Base-by-base conservation (phyloP, 768 basidiomycete species). In the Suillus discolor region DNA sequence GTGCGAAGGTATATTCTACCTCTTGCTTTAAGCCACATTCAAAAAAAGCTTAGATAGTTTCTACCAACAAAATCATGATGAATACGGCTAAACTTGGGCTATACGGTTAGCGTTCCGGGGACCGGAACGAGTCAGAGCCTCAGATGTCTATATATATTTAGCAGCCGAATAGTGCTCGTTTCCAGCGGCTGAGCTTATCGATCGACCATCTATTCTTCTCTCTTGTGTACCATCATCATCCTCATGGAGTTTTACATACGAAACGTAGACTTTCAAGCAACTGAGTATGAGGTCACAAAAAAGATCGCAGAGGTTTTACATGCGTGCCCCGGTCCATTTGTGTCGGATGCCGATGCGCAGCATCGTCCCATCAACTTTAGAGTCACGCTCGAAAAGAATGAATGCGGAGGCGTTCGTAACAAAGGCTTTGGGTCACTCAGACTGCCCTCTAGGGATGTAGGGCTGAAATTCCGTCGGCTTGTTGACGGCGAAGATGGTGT, bases 221-320 rank as follows among this genome's bases (percentile, higher is more conserved):
- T 36, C 34, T 34, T 55, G 18, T 31, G 0, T 28, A 3, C 34
- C 41, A 12, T 25, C 25, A 61, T 39, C 18, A 18, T 54, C n/a
- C 28, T 49, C 55, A 83, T 83, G 83, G 81, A 82, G 47, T 71
- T 84, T 60, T 68, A 71, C 20, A 70, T 83, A 31, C 71, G 69
- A 18, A 71, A 74, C 31, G 65, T 84, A 7, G 66, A 73, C 20
- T 75, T 70, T 65, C 77, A 80, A 18, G 83, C 81, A 3, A 84
- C 81, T 63, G 71, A 82, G 53, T 90, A 84, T 80, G 83, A 85
- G 41, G 80, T 92, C 20, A 88, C 84, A 25, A 82, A 85, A 44
- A 79, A 75, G 7, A 80, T 94, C 55, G 85, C 86, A 1, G 63
- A 69, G 6, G 79, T 89, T 42, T 75, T 94, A 0, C 92, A 93